A percentile compares a stretch with the other conserved stretches of the same genome.
Evolutionary conservation across 139 green algal genomes (phyloP).

Genomic region (Chlamydomonas schloesseri): DNA sequence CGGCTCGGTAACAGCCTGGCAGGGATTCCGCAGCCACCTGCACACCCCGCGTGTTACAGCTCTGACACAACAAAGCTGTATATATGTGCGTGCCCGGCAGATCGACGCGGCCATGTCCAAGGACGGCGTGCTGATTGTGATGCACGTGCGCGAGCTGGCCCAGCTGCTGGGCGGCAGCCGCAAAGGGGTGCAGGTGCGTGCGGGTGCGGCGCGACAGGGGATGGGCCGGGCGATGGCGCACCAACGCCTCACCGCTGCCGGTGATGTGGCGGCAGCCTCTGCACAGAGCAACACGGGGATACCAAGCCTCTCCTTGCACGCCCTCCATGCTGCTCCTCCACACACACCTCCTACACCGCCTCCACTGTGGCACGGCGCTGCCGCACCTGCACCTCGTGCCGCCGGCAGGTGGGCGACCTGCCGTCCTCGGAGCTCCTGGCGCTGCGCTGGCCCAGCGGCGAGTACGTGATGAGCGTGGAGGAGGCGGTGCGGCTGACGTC

Average conservation of each 20-base stretch:
- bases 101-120: conserved; percentile 21
- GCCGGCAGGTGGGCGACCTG: conserved; percentile 58
- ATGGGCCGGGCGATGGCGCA: neutral
- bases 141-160: conserved; percentile 71
- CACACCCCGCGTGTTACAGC: too few relatives aligned
- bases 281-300: too few relatives aligned
- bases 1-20: too few relatives aligned
- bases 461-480: conserved; percentile 42
- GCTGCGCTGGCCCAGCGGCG: conserved; percentile 41
- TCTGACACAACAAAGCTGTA: too few relatives aligned
- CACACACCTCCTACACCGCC: too few relatives aligned
- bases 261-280: too few relatives aligned
- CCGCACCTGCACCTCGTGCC: too few relatives aligned
- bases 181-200: conserved; percentile 34
- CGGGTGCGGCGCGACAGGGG: neutral
- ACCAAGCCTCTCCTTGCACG: too few relatives aligned
- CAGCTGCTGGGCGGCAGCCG: conserved; percentile 29
- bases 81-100: neutral
- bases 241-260: too few relatives aligned
- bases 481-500: conserved; percentile 57
- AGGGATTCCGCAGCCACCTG: too few relatives aligned
- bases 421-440: conserved; percentile 24
- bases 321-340: too few relatives aligned
- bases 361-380: too few relatives aligned
- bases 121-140: conserved; percentile 61